Percentiles rank a stretch among this genome's conserved stretches.
phyloP scores from a whole-genome alignment of 257 asterid species.

The Ligustrum vulgare region DNA sequence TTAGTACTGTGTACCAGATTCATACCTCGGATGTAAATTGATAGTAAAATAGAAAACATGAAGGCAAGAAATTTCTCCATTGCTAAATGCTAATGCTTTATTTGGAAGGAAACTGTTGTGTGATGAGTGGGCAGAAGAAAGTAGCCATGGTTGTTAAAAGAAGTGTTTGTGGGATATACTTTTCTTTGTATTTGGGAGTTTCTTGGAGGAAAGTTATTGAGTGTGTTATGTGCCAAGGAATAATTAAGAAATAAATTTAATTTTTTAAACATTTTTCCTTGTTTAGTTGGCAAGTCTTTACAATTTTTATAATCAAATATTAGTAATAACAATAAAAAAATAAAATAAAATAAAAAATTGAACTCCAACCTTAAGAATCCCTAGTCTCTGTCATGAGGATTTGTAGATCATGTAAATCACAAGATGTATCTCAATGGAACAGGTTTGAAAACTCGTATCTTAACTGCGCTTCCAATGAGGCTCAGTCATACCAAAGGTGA shows the following conservation, averaged over 20 bases:
- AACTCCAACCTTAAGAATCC: no score
- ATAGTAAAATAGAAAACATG: slow-evolving; percentile 28
- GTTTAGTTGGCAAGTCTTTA: not conserved
- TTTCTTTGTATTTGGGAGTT: slow-evolving; percentile 31
- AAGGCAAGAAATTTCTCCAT: slow-evolving; percentile 23
- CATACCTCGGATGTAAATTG: slow-evolving; percentile 38
- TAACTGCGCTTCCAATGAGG: no score
- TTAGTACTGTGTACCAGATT: no score
- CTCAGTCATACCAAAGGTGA: no score
- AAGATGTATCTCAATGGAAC: no score
- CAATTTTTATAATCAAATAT: not conserved
- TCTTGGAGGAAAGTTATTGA: slow-evolving; percentile 25
- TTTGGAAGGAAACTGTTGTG: slow-evolving; percentile 7
- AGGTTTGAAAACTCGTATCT: no score
- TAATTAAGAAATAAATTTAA: not conserved
- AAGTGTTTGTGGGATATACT: slow-evolving; percentile 29
- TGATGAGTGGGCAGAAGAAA: not conserved
- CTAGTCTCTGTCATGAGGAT: no score
- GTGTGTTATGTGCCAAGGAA: slow-evolving; percentile 33
- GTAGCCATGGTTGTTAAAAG: slow-evolving; percentile 13
- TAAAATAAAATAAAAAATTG: no score
- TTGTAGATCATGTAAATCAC: no score
- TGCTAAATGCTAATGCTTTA: slow-evolving; percentile 6
- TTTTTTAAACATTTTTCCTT: not conserved
- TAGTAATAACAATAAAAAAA: no score